Percentiles rank a stretch among this genome's conserved stretches.
Evolutionary conservation across 257 asterid genomes (phyloP).

Genomic region (Plantago major): DNA sequence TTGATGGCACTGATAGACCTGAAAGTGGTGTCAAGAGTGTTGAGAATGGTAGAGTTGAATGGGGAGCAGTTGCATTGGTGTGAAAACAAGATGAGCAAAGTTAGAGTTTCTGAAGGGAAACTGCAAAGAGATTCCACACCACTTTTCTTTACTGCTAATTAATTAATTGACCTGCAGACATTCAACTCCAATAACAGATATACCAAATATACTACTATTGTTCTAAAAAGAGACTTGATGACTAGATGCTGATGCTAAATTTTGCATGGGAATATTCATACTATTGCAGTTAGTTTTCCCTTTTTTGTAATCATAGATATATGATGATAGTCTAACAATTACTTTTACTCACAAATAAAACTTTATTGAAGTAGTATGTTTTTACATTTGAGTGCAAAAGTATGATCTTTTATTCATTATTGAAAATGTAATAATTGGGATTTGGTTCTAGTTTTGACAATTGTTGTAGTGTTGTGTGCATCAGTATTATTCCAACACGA

Average conservation of each 20-base stretch:
- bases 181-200: not conserved
- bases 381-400: too few relatives aligned
- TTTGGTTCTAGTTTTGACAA: too few relatives aligned
- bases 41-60: slow-evolving; percentile 68
- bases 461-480: too few relatives aligned
- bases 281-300: not conserved
- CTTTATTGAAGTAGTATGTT: too few relatives aligned
- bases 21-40: slow-evolving; percentile 73
- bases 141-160: slow-evolving; percentile 79
- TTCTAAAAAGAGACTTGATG: slow-evolving; percentile 9
- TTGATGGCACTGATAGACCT: slow-evolving; percentile 70
- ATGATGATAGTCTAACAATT: not conserved
- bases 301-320: slow-evolving; percentile 9
- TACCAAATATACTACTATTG: not conserved
- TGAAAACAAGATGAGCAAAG: slow-evolving; percentile 85
- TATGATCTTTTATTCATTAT: too few relatives aligned
- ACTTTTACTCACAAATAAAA: not conserved
- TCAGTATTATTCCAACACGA: too few relatives aligned
- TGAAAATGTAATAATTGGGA: too few relatives aligned
- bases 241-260: slow-evolving; percentile 25
- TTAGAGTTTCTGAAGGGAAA: slow-evolving; percentile 66
- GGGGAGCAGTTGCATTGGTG: slow-evolving; percentile 87
- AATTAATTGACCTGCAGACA: not conserved
- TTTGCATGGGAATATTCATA: slow-evolving; percentile 14
- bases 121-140: slow-evolving; percentile 80